Conservation (phyloP, 1,284 basidiomycete genomes). For the Marasmius oreades region DNA sequence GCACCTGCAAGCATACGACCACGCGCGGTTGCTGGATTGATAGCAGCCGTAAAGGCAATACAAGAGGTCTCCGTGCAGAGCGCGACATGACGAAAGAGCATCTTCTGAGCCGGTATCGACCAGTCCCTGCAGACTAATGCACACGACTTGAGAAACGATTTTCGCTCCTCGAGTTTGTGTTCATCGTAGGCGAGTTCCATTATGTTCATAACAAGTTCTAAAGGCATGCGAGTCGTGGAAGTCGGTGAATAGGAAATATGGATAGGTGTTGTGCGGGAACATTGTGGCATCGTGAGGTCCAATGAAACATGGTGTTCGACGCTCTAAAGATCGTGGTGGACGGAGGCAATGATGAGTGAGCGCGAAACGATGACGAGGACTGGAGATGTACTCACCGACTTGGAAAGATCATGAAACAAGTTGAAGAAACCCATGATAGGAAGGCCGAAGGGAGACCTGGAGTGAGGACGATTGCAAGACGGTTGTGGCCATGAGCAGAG, state of each 20-base stretch:
- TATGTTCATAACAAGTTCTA: constrained; percentile 60
- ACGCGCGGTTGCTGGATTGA: constrained; percentile 40
- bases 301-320: constrained; percentile 35
- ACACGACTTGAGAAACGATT: constrained; percentile 43
- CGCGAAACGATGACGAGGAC: constrained; percentile 15
- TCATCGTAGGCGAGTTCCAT: constrained; percentile 51
- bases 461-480: constrained; percentile 12
- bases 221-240: constrained; percentile 36
- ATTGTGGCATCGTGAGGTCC: constrained; percentile 24
- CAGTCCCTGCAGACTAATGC: constrained; percentile 63
- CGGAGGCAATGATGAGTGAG: constrained; percentile 7
- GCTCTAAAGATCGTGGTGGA: constrained; percentile 20
- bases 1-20: constrained; percentile 48
- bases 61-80: constrained; percentile 51
- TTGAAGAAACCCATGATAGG: constrained; percentile 34
- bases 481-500: constrained; percentile 1
- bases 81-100: constrained; percentile 55
- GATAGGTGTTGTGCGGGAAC: constrained; percentile 18
- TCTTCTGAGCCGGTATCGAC: constrained; percentile 57
- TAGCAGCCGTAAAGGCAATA: constrained; percentile 48
- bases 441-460: constrained; percentile 14
- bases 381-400: constrained; percentile 19
- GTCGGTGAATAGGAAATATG: constrained; percentile 13
- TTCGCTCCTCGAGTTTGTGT: constrained; percentile 34
- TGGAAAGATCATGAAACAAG: constrained; percentile 30